A percentile compares a stretch with the other conserved stretches of the same genome.
Evolutionary conservation across 495 filamentous ascomycete genomes (phyloP).

Genomic region (Penicillium cinerascens): DNA sequence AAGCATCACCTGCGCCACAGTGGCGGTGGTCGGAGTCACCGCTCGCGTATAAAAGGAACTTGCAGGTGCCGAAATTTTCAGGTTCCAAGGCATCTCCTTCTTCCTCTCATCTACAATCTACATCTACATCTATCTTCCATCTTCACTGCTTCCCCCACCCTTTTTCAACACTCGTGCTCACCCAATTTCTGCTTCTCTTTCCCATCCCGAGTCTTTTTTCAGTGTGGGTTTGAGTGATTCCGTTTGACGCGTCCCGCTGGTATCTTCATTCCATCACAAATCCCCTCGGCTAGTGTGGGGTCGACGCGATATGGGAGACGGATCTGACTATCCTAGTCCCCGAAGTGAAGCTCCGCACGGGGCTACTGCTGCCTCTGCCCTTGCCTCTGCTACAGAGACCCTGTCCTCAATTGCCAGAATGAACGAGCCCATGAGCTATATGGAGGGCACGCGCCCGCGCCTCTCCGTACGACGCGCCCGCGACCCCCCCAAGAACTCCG

Average conservation of each 20-base stretch:
- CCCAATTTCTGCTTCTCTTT: background rate
- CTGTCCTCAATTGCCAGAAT: slow-evolving; percentile 40
- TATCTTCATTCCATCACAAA: slow-evolving; percentile 24
- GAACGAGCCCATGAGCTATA: slow-evolving; percentile 38
- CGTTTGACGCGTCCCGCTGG: slow-evolving; percentile 24
- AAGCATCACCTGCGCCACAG: background rate
- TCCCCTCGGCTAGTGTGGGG: slow-evolving; percentile 35
- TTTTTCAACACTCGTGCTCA: slow-evolving; percentile 9
- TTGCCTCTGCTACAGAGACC: slow-evolving; percentile 38
- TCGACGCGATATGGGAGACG: slow-evolving; percentile 46
- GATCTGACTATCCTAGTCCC: slow-evolving; percentile 51
- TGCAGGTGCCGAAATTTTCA: slow-evolving; percentile 7
- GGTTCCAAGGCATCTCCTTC: slow-evolving; percentile 4
- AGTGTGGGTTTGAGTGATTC: slow-evolving; percentile 10
- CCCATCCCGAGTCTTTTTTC: background rate
- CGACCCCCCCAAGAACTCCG: slow-evolving; percentile 59
- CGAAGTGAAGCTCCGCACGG: slow-evolving; percentile 47
- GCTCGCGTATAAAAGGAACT: slow-evolving; percentile 7
- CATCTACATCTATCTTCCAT: background rate
- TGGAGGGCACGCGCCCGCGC: slow-evolving; percentile 43
- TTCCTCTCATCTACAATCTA: slow-evolving; percentile 6
- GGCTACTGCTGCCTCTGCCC: slow-evolving; percentile 34
- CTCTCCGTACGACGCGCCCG: slow-evolving; percentile 47
- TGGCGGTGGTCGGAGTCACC: background rate
- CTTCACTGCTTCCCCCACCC: slow-evolving; percentile 9